Base-by-base conservation (phyloP, 495 filamentous ascomycete species). In the Amphirosellinia nigrospora region DNA sequence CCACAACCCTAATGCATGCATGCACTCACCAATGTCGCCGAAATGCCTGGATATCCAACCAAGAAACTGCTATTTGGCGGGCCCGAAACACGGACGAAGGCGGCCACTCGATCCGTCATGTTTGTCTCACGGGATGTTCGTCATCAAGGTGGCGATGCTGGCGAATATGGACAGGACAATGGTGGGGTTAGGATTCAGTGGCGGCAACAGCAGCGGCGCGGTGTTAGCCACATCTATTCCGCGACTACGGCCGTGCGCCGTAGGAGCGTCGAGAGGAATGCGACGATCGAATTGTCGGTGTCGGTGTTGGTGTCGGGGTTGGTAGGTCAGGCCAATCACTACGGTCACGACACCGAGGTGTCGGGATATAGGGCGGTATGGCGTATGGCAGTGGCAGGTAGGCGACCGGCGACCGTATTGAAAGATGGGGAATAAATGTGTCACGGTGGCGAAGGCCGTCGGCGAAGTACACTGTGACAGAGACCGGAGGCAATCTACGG, bases 21-120 rank as follows among this genome's bases (percentile, higher is more conserved):
- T 95, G 39, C 38, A 82, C 91, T 86, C 85, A 97, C 94, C 90
- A 98, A 84, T 5, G 96, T 99, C 72, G 96, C 96, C 39, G 96
- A 97, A 80, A 99, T 98, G 70, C 96, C 96, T 7, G 96, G 96
- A 80, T 99, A 99, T 59, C 96, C 96, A 71, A 98, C 93, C 71
- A 98, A 85, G 76, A 95, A 97, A 81, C 93, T 95, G 82, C 93
- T 96, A 84, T 99, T 99, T 73, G 96, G 93, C 73, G 94, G 95
- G 73, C 96, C 96, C 77, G 93, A 96, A 85, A 99, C 93, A 85
- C 96, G 93, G 83, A 99, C 96, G 80, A 92, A 95, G 79, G 95
- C 94, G 79, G 93, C 87, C 88, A 95, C 91, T 79, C 80, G 88
- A 55, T 78, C 76, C 59, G 72, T 67, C 76, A 78, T 78, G 30